Evolutionary conservation across 495 filamentous ascomycete genomes (phyloP), one percentile per base, ranked within the genome.

Genomic region (Penicillium canariense): DNA sequence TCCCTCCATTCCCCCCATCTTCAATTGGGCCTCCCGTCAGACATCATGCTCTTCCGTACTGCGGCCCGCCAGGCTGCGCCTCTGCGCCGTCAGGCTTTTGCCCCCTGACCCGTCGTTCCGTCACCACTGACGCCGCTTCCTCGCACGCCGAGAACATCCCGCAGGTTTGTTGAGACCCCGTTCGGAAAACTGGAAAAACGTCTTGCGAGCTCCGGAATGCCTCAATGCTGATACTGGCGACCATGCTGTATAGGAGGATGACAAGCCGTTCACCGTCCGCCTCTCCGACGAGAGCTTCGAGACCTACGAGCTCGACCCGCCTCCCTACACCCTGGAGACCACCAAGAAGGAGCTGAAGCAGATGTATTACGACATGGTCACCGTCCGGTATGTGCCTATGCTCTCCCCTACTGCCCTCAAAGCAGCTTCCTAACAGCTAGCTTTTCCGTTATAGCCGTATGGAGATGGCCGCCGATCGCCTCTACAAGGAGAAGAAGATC

Each of bases 401-500:
- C 12, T 43, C 47, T 35, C 49, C 2, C 7, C 3, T n/a, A 12
- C 22, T 9, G 1, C 7, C 14, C 4, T 46, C 11, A 17, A 26
- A 54, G 28, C n/a, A 17, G 45, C 4, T 14, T 42, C 15, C 43
- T 46, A 53, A 50, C 38, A 22, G 48, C 26, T 50, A 38, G 26
- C 43, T 39, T 55, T 22, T 54, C 25, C 23, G 8, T 45, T 54
- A 15, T 42, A 96, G 94, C 71, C 95, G 95, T 67, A 96, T 98
- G 94, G 94, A 98, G 72, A 96, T 97, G 94, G 92, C 91, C 59
- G 90, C 93, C 77, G 93, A 97, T 67, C 84, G 91, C 65, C 81
- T 97, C 51, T 97, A 97, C 86, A 97, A 97, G 77, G 91, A 96
- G 81, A 97, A 97, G 85, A 96, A 97, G 83, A 96, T 97, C 68